Evolutionary conservation across 768 basidiomycete genomes (phyloP).

Genomic region (Mycena rosella): DNA sequence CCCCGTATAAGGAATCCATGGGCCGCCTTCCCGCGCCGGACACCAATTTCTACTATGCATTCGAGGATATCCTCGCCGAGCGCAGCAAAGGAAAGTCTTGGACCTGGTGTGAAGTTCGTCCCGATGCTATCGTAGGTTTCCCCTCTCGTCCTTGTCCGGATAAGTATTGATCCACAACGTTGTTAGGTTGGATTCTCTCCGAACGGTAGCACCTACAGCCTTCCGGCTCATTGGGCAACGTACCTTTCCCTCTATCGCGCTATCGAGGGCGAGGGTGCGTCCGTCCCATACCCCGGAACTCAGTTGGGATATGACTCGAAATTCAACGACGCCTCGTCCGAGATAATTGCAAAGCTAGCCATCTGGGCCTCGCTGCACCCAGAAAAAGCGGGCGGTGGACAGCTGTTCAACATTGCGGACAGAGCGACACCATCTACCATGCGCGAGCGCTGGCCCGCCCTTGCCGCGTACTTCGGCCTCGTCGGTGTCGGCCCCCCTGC

Average conservation of each 20-base stretch:
- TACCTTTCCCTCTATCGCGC: slow-evolving; percentile 29
- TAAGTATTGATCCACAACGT: neutral
- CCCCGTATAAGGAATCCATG: slow-evolving; percentile 31
- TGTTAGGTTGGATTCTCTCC: slow-evolving; percentile 29
- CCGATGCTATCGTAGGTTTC: slow-evolving; percentile 28
- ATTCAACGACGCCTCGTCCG: slow-evolving; percentile 34
- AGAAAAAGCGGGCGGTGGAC: slow-evolving; percentile 21
- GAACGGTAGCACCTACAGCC: slow-evolving; percentile 31
- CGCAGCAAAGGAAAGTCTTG: slow-evolving; percentile 31
- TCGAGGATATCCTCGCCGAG: slow-evolving; percentile 26
- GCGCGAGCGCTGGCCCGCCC: slow-evolving; percentile 31
- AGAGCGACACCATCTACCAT: slow-evolving; percentile 22
- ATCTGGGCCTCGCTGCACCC: slow-evolving; percentile 32
- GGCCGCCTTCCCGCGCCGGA: slow-evolving; percentile 31
- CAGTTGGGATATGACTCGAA: slow-evolving; percentile 15
- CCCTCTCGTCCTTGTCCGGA: neutral
- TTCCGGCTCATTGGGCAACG: slow-evolving; percentile 32
- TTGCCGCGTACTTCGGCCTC: slow-evolving; percentile 30
- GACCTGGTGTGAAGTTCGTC: slow-evolving; percentile 31
- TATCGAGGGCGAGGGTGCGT: slow-evolving; percentile 30
- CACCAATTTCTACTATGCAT: slow-evolving; percentile 26
- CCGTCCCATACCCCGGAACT: slow-evolving; percentile 29
- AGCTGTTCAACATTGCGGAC: slow-evolving; percentile 32
- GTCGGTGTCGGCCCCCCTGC: slow-evolving; percentile 25
- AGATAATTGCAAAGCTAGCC: slow-evolving; percentile 27